Conservation (phyloP, 805 yeast genomes). For the Cephaloascus fragrans region DNA sequence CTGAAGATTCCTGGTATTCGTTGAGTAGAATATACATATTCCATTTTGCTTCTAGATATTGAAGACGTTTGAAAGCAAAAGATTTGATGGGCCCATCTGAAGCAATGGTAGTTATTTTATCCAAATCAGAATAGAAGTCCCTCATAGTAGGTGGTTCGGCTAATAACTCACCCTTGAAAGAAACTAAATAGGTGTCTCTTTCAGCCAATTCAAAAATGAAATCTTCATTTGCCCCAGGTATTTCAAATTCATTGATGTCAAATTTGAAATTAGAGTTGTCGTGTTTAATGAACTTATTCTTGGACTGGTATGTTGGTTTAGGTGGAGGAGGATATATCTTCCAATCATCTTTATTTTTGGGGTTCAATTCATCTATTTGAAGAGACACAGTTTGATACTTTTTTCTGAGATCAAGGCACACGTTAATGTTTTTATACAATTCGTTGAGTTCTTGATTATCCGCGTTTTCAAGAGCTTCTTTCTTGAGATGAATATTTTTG, state of each 20-base stretch:
- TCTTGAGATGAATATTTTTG: constrained; percentile 61
- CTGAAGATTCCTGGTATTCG: constrained; percentile 87
- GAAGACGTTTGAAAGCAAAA: constrained; percentile 88
- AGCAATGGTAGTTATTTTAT: constrained; percentile 59
- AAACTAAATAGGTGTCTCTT: constrained; percentile 65
- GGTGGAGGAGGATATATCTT: constrained; percentile 89
- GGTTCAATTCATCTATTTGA: constrained; percentile 72
- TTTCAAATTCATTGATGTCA: constrained; percentile 49
- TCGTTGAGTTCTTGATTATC: too few relatives aligned
- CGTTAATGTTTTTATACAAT: constrained; percentile 49
- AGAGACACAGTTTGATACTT: constrained; percentile 63
- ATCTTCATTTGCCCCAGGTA: constrained; percentile 39
- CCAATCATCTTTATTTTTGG: constrained; percentile 75
- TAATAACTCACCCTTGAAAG: constrained; percentile 20
- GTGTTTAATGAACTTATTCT: constrained; percentile 32
- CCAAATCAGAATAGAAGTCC: constrained; percentile 81
- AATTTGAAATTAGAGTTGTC: constrained; percentile 35
- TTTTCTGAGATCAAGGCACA: constrained; percentile 64
- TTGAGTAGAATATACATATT: constrained; percentile 79
- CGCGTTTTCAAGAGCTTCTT: too few relatives aligned
- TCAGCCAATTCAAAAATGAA: constrained; percentile 38
- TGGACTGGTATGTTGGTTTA: constrained; percentile 66
- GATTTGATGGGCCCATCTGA: constrained; percentile 96
- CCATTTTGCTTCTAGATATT: constrained; percentile 96
- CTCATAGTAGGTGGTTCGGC: constrained; percentile 70